phyloP scores from a whole-genome alignment of 805 yeast species.

The Candida silvicultrix region DNA sequence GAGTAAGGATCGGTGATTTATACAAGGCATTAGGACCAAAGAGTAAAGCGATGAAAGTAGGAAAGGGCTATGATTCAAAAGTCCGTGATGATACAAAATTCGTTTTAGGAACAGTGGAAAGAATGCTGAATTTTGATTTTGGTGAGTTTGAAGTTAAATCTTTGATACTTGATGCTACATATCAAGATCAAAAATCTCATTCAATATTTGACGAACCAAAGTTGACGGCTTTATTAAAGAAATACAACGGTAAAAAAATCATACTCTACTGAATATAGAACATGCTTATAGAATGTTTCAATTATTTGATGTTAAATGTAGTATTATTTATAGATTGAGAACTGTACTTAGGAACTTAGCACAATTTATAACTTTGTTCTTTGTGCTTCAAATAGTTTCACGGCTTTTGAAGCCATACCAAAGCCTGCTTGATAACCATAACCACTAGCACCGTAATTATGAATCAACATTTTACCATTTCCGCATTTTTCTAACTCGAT shows the following conservation, averaged over 20 bases:
- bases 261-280: constrained; percentile 18
- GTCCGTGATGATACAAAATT: constrained; percentile 21
- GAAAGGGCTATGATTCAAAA: constrained; percentile 21
- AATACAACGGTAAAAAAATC: constrained; percentile 19
- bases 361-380: no score
- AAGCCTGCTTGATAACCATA: constrained; percentile 63
- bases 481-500: constrained; percentile 48
- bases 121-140: constrained; percentile 13
- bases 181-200: constrained; percentile 20
- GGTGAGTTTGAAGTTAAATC: constrained; percentile 16
- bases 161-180: constrained; percentile 20
- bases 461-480: constrained; percentile 43
- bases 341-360: no score
- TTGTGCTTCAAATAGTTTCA: constrained; percentile 15
- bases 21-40: constrained; percentile 47
- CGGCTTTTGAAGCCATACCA: constrained; percentile 51
- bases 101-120: constrained; percentile 21
- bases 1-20: constrained; percentile 82
- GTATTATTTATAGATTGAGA: no score
- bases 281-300: no score
- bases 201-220: constrained; percentile 21
- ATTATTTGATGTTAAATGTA: no score
- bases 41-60: constrained; percentile 19
- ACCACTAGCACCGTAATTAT: constrained; percentile 68
- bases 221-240: constrained; percentile 16